A percentile compares a stretch with the other conserved stretches of the same genome.
Evolutionary conservation across 2,329 filamentous ascomycete species (phyloP).

Genomic region (Coniosporium tulheliwenetii): DNA sequence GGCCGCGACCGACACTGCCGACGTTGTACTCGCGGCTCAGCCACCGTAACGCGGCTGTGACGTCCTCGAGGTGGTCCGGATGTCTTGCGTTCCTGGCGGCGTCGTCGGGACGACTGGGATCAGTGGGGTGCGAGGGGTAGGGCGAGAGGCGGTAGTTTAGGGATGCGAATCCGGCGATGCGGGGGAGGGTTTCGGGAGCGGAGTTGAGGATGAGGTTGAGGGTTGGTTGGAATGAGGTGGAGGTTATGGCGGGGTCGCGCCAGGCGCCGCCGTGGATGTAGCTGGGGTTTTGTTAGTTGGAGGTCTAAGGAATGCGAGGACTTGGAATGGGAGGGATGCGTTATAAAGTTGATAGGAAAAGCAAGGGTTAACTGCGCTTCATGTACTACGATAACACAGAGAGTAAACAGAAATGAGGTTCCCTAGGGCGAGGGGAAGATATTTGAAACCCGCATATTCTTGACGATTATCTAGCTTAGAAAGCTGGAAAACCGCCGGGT

Average conservation of each 20-base stretch:
- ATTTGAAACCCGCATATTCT: no score
- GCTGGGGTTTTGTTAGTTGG: constrained; percentile 9
- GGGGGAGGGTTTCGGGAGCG: constrained; percentile 6
- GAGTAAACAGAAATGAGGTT: no score
- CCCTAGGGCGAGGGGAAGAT: no score
- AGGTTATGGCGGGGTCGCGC: constrained; percentile 28
- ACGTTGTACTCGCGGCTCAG: constrained; percentile 33
- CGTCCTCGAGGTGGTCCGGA: constrained; percentile 46
- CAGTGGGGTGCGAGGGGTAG: constrained; percentile 23
- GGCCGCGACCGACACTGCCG: not conserved
- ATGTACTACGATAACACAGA: no score
- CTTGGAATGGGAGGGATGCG: not conserved
- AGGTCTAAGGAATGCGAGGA: not conserved
- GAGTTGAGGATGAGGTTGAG: constrained; percentile 17
- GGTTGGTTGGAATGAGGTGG: constrained; percentile 18
- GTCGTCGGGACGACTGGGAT: constrained; percentile 32
- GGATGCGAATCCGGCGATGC: constrained; percentile 46
- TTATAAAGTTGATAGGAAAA: not conserved
- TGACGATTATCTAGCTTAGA: no score
- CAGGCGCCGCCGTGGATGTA: constrained; percentile 36
- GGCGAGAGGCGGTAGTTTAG: constrained; percentile 49
- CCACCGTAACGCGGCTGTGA: constrained; percentile 34
- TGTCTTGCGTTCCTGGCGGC: constrained; percentile 33
- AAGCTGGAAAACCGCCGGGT: no score
- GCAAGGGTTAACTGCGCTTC: no score